Evolutionary conservation across 352 stramenopile genomes (phyloP), one percentile per base, ranked within the genome.

Genomic region (Pythium utonaiense): DNA sequence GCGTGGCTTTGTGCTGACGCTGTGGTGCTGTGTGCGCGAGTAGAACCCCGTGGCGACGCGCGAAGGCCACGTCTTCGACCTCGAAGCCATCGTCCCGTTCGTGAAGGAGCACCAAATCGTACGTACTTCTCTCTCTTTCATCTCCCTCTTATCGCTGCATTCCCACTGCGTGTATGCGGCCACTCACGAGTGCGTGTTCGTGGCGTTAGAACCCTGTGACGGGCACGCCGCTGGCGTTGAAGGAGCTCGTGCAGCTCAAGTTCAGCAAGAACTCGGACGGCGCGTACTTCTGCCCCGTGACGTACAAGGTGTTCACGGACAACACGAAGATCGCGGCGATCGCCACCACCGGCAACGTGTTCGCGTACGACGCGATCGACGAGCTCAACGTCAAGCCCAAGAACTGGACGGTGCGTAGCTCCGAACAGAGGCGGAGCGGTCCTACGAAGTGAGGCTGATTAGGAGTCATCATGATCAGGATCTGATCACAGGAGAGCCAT

Each of bases 381-480:
- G 97, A 99, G 74, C 88, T 99, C 22, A 99, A 99, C 75, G 86
- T 99, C 67, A 99, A 99, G 73, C 62, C 92, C 6, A 99, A 99
- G 71, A 99, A 98, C 78, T 98, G 92, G 77, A 83, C 83, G 47
- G 83, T 92, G 33, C 30, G 67, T 27, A 8, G 7, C 61, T 53
- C 52, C 19, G 13, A 25, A 45, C 3, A 3, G 17, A n/a, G 17
- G 38, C 24, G 21, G 21, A 12, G 38, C 24, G 17, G 17, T 25
- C 3, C 17, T 3, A 41, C 34, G 17, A 5, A 14, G 21, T 45
- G 21, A 45, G 17, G 38, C 7, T 31, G 42, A 31, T 50, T 50
- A 33, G n/a, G 42, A 22, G 21, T 44, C 3, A 21, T 51, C n/a
- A n/a, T 53, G 22, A 16, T 24, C 55, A 91, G 57, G 97, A 99